phyloP scores from a whole-genome alignment of 2,329 filamentous ascomycete species.

The Fusarium sp. region DNA sequence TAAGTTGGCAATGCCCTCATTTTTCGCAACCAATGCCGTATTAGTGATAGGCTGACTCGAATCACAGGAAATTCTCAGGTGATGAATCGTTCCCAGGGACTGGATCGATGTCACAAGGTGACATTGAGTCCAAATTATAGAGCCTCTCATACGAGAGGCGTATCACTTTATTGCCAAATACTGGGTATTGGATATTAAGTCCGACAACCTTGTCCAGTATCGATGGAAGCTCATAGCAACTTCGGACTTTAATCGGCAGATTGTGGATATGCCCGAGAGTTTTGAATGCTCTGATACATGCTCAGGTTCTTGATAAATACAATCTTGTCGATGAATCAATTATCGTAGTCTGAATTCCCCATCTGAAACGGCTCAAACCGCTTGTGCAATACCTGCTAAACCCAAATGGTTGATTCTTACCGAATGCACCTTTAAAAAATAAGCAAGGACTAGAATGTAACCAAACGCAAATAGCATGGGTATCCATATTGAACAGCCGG shows the following conservation, averaged over 20 bases:
- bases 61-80: constrained; percentile 60
- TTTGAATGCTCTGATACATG: constrained; percentile 20
- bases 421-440: not conserved
- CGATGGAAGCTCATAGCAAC: not conserved
- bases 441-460: constrained; percentile 1
- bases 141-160: constrained; percentile 5
- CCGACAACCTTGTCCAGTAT: not conserved
- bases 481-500: not conserved
- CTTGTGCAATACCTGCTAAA: constrained; percentile 6
- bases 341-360: not conserved
- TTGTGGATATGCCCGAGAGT: not conserved
- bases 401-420: not conserved
- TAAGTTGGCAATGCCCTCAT: constrained; percentile 55
- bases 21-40: constrained; percentile 18
- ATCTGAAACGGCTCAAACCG: not conserved
- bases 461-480: not conserved
- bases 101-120: constrained; percentile 50
- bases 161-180: constrained; percentile 7
- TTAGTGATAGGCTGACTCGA: constrained; percentile 31
- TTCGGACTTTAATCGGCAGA: not conserved
- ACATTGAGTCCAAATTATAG: constrained; percentile 49
- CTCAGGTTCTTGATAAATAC: not conserved
- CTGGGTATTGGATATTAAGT: not conserved
- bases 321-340: not conserved
- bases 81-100: constrained; percentile 65